Conservation (phyloP, 2,329 filamentous ascomycete species). For the Rasamsonia emersonii region DNA sequence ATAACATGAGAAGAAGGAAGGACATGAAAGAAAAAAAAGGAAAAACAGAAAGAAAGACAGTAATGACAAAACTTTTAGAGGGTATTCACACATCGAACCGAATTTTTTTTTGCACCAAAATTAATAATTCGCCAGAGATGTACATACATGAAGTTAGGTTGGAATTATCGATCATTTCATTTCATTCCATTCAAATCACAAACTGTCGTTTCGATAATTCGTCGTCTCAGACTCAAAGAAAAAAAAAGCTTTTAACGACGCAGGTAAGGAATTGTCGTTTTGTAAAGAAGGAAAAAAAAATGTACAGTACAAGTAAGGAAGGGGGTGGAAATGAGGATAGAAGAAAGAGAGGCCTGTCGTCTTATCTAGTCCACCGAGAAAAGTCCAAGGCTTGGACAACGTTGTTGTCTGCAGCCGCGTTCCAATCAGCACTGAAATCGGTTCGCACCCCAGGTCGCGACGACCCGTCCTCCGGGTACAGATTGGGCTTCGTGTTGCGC, state of each 20-base stretch:
- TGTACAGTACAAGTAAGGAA: neutral
- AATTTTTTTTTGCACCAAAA: no score
- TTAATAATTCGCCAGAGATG: no score
- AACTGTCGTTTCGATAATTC: no score
- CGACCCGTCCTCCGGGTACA: constrained; percentile 26
- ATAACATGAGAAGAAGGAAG: neutral
- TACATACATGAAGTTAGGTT: no score
- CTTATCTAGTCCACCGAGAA: constrained; percentile 34
- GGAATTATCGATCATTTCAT: no score
- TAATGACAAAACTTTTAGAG: neutral
- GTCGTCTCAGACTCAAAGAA: no score
- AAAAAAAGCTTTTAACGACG: no score
- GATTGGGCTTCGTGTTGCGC: constrained; percentile 30
- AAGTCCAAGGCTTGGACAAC: constrained; percentile 34
- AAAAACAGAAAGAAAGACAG: neutral
- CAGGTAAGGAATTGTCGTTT: no score
- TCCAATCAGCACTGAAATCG: constrained; percentile 30
- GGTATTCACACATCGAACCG: neutral
- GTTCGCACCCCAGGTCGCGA: constrained; percentile 24
- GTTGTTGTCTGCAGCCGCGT: constrained; percentile 27
- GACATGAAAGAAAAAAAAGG: neutral
- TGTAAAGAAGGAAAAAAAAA: neutral
- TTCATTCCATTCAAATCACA: no score
- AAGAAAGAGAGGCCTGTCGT: constrained; percentile 5
- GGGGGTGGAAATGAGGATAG: neutral